phyloP scores from a whole-genome alignment of 495 filamentous ascomycete genomes.

The Podospora pseudocomata region DNA sequence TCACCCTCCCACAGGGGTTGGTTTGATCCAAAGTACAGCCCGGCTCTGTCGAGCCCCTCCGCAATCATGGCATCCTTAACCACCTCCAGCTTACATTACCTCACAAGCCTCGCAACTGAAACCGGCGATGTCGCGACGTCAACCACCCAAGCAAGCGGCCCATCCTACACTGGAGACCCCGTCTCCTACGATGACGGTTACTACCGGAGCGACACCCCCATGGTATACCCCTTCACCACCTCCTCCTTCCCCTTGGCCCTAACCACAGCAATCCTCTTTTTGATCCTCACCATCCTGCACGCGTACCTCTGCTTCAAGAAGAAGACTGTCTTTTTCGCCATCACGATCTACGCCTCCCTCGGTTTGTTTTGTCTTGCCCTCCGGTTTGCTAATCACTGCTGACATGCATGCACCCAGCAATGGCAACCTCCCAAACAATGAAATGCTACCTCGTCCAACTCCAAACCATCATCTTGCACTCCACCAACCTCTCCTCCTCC shows the following conservation, averaged over 20 bases:
- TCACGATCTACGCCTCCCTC: background rate
- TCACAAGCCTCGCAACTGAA: too few relatives aligned
- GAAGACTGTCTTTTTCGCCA: background rate
- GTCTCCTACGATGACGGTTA: background rate
- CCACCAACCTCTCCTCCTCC: background rate
- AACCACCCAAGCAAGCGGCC: too few relatives aligned
- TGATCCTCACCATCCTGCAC: background rate
- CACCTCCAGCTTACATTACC: too few relatives aligned
- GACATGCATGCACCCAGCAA: background rate
- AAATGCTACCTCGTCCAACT: background rate
- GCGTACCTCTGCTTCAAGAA: background rate
- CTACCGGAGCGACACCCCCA: background rate
- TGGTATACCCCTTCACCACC: background rate
- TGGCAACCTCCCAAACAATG: background rate
- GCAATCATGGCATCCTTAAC: too few relatives aligned
- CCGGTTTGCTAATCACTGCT: too few relatives aligned
- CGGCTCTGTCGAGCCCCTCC: too few relatives aligned
- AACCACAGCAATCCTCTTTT: background rate
- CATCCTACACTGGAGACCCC: too few relatives aligned
- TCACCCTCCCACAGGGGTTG: background rate
- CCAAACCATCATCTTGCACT: background rate
- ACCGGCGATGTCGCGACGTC: too few relatives aligned
- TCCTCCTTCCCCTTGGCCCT: background rate
- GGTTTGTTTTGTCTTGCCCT: background rate
- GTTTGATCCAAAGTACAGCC: too few relatives aligned